These are phyloP conservation scores for Ophidiomyces ophidiicola DNA, from an alignment of 2,329 filamentous ascomycete genomes.

Conservation along the genomic window DNA sequence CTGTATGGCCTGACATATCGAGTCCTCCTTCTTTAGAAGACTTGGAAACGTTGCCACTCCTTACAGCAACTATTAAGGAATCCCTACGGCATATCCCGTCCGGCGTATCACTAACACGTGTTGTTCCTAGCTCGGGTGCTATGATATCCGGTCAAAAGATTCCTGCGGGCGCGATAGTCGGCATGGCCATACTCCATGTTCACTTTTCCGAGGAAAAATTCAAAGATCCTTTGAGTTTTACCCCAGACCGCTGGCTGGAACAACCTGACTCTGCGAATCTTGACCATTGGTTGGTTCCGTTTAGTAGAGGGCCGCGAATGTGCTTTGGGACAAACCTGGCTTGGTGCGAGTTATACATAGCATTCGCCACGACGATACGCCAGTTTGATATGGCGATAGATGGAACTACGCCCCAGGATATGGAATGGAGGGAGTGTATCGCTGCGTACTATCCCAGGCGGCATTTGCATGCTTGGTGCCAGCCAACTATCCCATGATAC, in stretches of 20 bases:
- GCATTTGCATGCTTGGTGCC: constrained; percentile 3
- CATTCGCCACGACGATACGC: constrained; percentile 13
- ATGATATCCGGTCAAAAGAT: constrained; percentile 15
- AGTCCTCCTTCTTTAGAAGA: neutral
- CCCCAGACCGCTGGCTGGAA: constrained; percentile 18
- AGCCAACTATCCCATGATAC: neutral
- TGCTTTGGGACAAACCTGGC: constrained; percentile 33
- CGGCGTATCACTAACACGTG: constrained; percentile 1
- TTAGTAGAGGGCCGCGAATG: constrained; percentile 29
- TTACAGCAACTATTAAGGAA: constrained; percentile 3
- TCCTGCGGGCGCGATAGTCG: constrained; percentile 7
- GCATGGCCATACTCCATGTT: constrained; percentile 9
- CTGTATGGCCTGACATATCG: neutral
- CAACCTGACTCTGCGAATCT: constrained; percentile 12
- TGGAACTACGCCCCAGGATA: neutral
- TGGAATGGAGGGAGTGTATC: constrained; percentile 4
- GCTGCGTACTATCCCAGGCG: neutral
- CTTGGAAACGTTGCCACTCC: neutral
- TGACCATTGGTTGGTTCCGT: constrained; percentile 24
- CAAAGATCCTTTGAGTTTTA: constrained; percentile 17
- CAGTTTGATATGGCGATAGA: constrained; percentile 11
- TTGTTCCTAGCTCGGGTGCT: constrained; percentile 13
- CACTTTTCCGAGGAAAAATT: constrained; percentile 20
- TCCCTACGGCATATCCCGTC: constrained; percentile 1
- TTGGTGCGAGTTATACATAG: neutral